phyloP scores from a whole-genome alignment of 208 protist genomes.

The Trypanosoma congolense region DNA sequence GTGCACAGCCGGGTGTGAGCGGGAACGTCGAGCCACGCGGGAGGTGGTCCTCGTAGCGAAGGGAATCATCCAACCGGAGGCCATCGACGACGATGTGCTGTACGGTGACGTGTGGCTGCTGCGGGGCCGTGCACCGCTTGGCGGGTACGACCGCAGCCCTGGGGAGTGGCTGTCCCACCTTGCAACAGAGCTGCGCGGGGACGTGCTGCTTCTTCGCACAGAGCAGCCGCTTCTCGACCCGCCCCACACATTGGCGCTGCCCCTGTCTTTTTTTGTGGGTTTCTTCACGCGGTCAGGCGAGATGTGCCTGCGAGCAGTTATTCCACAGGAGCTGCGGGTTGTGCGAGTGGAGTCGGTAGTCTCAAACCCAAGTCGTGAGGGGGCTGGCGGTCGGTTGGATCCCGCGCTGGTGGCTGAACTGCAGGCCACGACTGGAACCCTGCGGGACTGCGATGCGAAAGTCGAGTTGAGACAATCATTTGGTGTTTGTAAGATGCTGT shows the following conservation, averaged over 20 bases:
- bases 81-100: conserved; percentile 43
- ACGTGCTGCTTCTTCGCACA: conserved; percentile 38
- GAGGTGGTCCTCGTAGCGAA: conserved; percentile 29
- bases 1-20: conserved; percentile 7
- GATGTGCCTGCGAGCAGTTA: conserved; percentile 46
- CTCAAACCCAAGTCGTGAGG: not conserved
- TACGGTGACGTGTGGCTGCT: conserved; percentile 59
- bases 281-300: conserved; percentile 32
- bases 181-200: conserved; percentile 13
- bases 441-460: conserved; percentile 3
- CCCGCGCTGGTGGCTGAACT: conserved; percentile 8
- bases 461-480: conserved; percentile 9
- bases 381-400: conserved; percentile 10
- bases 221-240: conserved; percentile 27
- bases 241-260: conserved; percentile 34
- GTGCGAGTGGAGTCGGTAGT: conserved; percentile 25
- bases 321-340: conserved; percentile 48
- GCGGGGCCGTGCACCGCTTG: conserved; percentile 3
- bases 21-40: conserved; percentile 12
- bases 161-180: conserved; percentile 21
- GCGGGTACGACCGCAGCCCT: conserved; percentile 3
- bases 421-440: conserved; percentile 11
- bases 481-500: conserved; percentile 20
- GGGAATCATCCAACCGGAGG: conserved; percentile 3
- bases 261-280: conserved; percentile 31